Conservation (phyloP, 441 rosid genomes). For the Breynia disticha region DNA sequence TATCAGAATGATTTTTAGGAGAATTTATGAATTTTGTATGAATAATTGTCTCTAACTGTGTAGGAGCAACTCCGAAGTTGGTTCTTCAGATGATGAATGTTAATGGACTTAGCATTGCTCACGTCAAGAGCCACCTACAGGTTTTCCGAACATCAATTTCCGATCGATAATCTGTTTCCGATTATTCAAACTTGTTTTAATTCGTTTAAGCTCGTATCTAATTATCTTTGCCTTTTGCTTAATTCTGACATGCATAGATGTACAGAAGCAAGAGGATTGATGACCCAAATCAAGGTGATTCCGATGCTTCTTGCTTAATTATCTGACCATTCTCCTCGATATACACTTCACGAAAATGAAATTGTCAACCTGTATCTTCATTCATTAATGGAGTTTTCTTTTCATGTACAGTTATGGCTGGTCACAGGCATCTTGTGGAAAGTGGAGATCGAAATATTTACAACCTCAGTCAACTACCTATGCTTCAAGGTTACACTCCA, state of each 20-base stretch:
- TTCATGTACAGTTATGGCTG: conserved; percentile 34
- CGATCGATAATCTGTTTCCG: neutral
- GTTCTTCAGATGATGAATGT: conserved; percentile 85
- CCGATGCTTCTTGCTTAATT: no score
- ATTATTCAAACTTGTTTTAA: neutral
- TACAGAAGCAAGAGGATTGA: conserved; percentile 81
- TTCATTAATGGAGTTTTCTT: no score
- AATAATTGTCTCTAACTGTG: neutral
- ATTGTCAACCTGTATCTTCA: neutral
- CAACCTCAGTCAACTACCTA: conserved; percentile 67
- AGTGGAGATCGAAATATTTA: conserved; percentile 56
- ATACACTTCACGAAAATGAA: neutral
- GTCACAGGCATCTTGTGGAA: conserved; percentile 51
- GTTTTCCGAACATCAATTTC: conserved; percentile 17
- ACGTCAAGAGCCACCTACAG: conserved; percentile 93
- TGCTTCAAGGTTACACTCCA: conserved; percentile 47
- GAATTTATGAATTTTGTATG: neutral
- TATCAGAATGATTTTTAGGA: no score
- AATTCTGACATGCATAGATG: conserved; percentile 34
- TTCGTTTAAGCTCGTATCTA: neutral
- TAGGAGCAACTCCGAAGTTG: conserved; percentile 84
- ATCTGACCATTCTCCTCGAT: neutral
- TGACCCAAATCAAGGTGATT: conserved; percentile 50
- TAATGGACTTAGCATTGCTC: conserved; percentile 87
- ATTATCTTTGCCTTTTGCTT: neutral